Base-by-base conservation (phyloP, 2,329 filamentous ascomycete genomes). In the Parasarocladium wereldwijsianum region DNA sequence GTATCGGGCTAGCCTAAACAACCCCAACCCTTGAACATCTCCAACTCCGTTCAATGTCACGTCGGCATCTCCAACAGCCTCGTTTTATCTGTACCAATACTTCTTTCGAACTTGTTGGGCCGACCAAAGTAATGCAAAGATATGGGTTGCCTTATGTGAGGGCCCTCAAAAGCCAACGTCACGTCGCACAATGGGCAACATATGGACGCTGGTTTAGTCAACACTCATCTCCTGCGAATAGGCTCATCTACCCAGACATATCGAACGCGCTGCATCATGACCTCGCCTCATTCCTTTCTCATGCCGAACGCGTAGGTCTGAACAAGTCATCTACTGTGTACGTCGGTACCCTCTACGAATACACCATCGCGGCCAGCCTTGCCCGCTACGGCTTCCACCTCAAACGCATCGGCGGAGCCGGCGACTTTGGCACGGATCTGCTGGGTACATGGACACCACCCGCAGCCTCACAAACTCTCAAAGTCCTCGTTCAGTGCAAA, bases 341-440 rank as follows among this genome's bases (percentile, higher is more conserved):
- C 46, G 58, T 74, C 24, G 82, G 82, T 39, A 87, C 80, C 0
- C 69, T 68, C 47, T 87, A 81, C 55, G 82, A 90, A 50, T 87
- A 87, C 55, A 71, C 60, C 0, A 67, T 73, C 3, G 64, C 66
- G 5, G 46, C 52, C 4, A 54, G 66, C 1, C 62, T 87, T 0
- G 43, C 62, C 3, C 52, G 54, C 2, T 65, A 79, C 31, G 73
- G 75, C 32, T 80, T 87, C 54, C 51, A 56, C 14, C 60, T 86
- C 19, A 58, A 58, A 26, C 69, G 80, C 18, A 63, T 77, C 2
- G 82, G 81, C 17, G 69, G 76, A 20, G 55, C 58, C 3, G 70
- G 66, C 2, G 81, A 87, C 50, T 63, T 60, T 34, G 81, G 82
- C 21, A 79, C 83, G 41, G 82, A 87, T 45, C 62, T 87, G 2